Conservation (phyloP, 768 basidiomycete genomes). For the Boletus barrowsii region DNA sequence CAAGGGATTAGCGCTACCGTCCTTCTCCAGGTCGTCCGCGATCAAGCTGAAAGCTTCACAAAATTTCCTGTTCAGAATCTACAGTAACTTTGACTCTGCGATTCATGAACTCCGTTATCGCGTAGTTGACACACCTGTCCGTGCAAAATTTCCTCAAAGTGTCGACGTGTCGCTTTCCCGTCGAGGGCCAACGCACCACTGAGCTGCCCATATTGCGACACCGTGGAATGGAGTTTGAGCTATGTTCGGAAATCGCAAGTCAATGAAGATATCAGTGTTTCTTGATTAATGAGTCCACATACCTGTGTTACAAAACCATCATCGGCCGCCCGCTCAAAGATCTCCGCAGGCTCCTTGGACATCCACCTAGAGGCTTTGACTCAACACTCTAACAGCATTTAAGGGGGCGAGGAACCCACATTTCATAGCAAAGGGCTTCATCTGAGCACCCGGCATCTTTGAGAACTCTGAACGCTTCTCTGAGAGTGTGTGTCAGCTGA, state of each 20-base stretch:
- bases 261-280: too few relatives aligned
- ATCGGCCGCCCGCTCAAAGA: constrained; percentile 65
- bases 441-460: too few relatives aligned
- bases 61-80: constrained; percentile 63
- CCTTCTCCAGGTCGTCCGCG: constrained; percentile 29
- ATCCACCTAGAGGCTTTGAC: constrained; percentile 49
- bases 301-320: constrained; percentile 53
- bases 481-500: too few relatives aligned
- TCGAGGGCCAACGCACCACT: constrained; percentile 56
- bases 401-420: background rate
- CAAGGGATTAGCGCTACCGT: constrained; percentile 50
- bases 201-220: constrained; percentile 60
- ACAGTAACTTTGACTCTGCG: too few relatives aligned
- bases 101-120: too few relatives aligned
- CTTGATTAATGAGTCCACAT: too few relatives aligned
- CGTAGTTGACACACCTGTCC: constrained; percentile 33
- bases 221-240: constrained; percentile 39
- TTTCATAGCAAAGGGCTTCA: too few relatives aligned
- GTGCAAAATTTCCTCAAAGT: constrained; percentile 58
- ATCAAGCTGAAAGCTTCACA: constrained; percentile 52
- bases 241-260: constrained; percentile 20
- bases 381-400: background rate
- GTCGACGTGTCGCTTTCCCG: constrained; percentile 44
- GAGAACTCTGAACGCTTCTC: too few relatives aligned
- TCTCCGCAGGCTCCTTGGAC: constrained; percentile 69